Evolutionary conservation across 305 asterid genomes (phyloP).

Genomic region (Stenogyne calaminthoides): DNA sequence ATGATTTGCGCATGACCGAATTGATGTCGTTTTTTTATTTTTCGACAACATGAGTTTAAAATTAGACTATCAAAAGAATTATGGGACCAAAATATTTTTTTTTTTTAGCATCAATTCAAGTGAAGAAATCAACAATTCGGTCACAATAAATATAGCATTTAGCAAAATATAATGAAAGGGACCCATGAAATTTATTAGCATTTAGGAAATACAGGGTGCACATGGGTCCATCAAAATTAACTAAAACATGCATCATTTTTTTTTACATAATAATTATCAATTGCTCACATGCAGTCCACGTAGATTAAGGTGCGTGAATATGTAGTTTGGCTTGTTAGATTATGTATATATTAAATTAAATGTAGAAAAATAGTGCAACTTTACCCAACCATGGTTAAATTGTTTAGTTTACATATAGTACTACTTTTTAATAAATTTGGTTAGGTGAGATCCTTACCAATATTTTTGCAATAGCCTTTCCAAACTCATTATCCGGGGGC

Average conservation of each 20-base stretch:
- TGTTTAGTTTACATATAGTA: not conserved
- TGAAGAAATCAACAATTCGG: not conserved
- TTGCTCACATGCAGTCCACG: slow-evolving; percentile 28
- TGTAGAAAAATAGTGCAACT: slow-evolving; percentile 16
- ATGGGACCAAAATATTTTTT: too few relatives aligned
- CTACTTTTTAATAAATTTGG: slow-evolving; percentile 30
- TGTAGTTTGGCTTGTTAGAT: not conserved
- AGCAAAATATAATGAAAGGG: not conserved
- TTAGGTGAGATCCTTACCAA: slow-evolving; percentile 40
- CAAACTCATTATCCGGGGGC: slow-evolving; percentile 29
- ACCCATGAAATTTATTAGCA: not conserved
- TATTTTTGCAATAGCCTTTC: not conserved
- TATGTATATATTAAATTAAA: not conserved
- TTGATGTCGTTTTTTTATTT: too few relatives aligned
- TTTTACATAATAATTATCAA: not conserved
- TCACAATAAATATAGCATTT: not conserved
- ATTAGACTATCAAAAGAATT: too few relatives aligned
- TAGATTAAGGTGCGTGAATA: slow-evolving; percentile 24
- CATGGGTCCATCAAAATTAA: slow-evolving; percentile 20
- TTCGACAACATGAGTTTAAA: too few relatives aligned
- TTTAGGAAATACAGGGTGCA: slow-evolving; percentile 5
- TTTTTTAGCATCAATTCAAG: too few relatives aligned
- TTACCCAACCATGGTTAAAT: slow-evolving; percentile 30
- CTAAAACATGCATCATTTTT: not conserved
- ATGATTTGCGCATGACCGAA: too few relatives aligned